Conservation (phyloP, 73 alveolate genomes). For the Blepharisma japonicum region DNA sequence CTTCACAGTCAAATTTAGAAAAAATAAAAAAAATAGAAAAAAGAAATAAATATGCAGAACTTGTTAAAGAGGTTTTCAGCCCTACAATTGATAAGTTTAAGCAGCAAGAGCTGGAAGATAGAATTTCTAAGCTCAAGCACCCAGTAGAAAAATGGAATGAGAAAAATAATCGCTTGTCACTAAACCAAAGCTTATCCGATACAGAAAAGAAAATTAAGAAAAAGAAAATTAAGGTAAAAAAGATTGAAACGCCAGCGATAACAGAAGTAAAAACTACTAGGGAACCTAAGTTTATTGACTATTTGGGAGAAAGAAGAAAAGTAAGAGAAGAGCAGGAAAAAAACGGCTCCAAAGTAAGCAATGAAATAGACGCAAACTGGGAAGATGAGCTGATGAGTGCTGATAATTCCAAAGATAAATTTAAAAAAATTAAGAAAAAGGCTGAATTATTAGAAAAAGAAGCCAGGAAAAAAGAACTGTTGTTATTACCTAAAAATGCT, state of each 20-base stretch:
- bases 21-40: slow-evolving; percentile 24
- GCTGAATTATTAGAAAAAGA: slow-evolving; percentile 8
- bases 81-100: slow-evolving; percentile 32
- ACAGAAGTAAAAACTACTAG: neutral
- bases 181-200: neutral
- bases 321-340: neutral
- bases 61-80: slow-evolving; percentile 31
- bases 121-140: neutral
- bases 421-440: slow-evolving; percentile 3
- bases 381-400: neutral
- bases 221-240: neutral
- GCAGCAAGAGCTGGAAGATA: slow-evolving; percentile 24
- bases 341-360: neutral
- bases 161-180: too few species aligned
- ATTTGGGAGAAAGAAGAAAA: slow-evolving; percentile 7
- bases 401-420: neutral
- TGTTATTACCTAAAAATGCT: neutral
- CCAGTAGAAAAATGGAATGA: too few species aligned
- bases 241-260: neutral
- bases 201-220: neutral
- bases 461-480: slow-evolving; percentile 25
- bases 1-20: slow-evolving; percentile 10
- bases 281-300: slow-evolving; percentile 13
- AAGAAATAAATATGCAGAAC: slow-evolving; percentile 33
- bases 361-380: neutral